These are phyloP conservation scores for Kodamaea hsintzibuensis DNA, from an alignment of 805 yeast genomes.

Conservation along the genomic window DNA sequence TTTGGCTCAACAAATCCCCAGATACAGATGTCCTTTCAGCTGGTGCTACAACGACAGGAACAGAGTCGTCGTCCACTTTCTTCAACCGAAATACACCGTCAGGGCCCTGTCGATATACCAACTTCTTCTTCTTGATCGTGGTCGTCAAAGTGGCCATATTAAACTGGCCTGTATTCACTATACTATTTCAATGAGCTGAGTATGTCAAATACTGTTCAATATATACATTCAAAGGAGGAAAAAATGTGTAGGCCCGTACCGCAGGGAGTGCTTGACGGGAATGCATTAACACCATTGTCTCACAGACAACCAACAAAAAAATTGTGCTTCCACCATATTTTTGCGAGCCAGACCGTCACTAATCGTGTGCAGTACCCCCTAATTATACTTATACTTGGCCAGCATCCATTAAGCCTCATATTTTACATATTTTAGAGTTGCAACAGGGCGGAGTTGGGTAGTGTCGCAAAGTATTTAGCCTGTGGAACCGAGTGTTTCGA, in stretches of 20 bases:
- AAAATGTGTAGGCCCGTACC: neutral
- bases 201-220: neutral
- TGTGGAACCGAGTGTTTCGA: too few relatives aligned
- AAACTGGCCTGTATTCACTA: neutral
- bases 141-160: slow-evolving; percentile 15
- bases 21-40: neutral
- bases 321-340: neutral
- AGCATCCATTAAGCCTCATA: neutral
- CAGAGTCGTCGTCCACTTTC: slow-evolving; percentile 18
- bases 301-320: neutral
- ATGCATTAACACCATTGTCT: neutral
- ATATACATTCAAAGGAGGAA: neutral
- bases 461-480: too few relatives aligned
- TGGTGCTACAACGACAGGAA: neutral
- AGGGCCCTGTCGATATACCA: slow-evolving; percentile 38
- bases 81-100: slow-evolving; percentile 41
- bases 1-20: too few relatives aligned
- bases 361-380: neutral
- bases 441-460: neutral
- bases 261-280: neutral
- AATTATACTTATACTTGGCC: neutral
- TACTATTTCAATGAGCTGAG: neutral
- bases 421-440: neutral
- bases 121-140: slow-evolving; percentile 24
- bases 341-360: neutral